Evolutionary conservation across 129 eudicot species (phyloP), one percentile per base, ranked within the genome.

Genomic region (Smallanthus sonchifolius): DNA sequence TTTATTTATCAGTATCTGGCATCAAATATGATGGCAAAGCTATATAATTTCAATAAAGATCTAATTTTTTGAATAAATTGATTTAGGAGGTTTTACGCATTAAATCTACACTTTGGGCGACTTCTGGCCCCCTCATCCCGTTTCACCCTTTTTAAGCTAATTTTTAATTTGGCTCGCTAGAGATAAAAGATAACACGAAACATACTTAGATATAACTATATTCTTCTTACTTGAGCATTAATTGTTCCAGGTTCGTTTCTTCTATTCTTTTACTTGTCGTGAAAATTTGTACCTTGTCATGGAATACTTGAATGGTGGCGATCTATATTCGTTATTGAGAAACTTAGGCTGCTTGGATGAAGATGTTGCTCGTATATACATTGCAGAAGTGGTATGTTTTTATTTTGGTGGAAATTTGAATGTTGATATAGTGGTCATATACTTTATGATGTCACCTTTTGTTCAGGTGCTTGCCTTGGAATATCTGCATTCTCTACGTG

Each of bases 271-370:
- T 55, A 93, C 98, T 13, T 93, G 98, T 56, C 96, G 98, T 51
- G 98, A 93, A 69, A 93, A 93, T 74, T 78, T 93, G 91, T 93
- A 93, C 82, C 94, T 93, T 59, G 98, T 93, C 10, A 93, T 93
- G 98, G 98, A 93, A 78, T 93, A 93, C 79, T 83, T 93, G 83
- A 93, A 93, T 81, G 98, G 98, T 1, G 98, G 98, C 66, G 98
- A 93, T 83, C 62, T 93, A 32, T 93, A 93, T 86, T 93, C 98
- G 1, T 75, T 93, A 60, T 80, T 93, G 80, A 93, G 98, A 82
- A 93, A 93, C 82, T 81, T 93, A 17, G 98, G 98, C 77, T 93
- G 98, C 85, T 83, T 93, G 78, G 95, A 90, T 83, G 98, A 93
- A 85, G 98, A 93, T 56, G 95, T 93, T 73, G 96, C 96, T 70